Base-by-base conservation (phyloP, 1,284 basidiomycete species). In the Ceratobasidium sp. region DNA sequence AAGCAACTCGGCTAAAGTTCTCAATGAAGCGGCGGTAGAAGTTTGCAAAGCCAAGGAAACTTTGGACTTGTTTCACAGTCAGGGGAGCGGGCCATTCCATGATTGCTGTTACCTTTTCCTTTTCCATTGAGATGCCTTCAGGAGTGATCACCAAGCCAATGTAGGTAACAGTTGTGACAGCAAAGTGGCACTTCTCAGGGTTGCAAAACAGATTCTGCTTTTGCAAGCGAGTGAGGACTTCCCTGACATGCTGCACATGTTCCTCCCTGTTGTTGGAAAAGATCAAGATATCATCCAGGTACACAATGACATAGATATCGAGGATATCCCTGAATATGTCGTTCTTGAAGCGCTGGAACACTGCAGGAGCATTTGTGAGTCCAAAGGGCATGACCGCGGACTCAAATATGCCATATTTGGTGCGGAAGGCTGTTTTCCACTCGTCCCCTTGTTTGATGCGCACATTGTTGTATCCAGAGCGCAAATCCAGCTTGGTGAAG, bases 381-480 rank as follows among this genome's bases (percentile, higher is more conserved):
- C 74, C 73, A 57, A 74, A 74, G 14, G 74, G 74, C 80, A 84
- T 80, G 39, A 84, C 81, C 1, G 76, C 8, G 14, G 6, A 65
- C 74, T 84, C 79, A 73, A 79, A 84, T 3, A 78, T 67, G 18
- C 82, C 82, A n/a, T 79, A 79, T 23, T 77, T 78, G 0, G 79
- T 81, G 16, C 46, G 21, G 45, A 64, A 72, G 3, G 58, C 71
- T 16, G 46, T 72, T 39, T 72, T 72, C 46, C 71, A 72, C 41
- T 72, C 45, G 28, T 73, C 41, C 3, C 53, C 72, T 41, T 23
- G 46, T 23, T 52, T 60, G 34, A 73, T 61, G 39, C 67, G 16
- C 10, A 71, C 48, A 16, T 67, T 64, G 46, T 71, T 73, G 71
- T 79, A 82, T 0, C 77, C 78, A 0, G 46, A 65, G 0, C 77